A percentile compares a stretch with the other conserved stretches of the same genome.
These are phyloP conservation scores for Blastobotrys attinorum DNA, from an alignment of 805 yeast genomes.

Conservation along the genomic window DNA sequence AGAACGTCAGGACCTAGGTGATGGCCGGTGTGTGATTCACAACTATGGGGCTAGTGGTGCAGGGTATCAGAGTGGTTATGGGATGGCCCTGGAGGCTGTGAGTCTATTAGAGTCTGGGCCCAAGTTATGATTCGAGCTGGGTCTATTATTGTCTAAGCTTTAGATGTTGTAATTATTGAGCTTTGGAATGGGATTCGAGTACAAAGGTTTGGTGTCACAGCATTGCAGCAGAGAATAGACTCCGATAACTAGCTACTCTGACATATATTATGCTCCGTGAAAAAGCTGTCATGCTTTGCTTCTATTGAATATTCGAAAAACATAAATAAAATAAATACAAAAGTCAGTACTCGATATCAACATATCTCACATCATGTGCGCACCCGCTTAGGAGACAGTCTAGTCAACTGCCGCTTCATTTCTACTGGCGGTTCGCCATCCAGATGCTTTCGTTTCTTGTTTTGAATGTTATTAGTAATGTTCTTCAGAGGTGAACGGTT, in stretches of 20 bases:
- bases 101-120: conserved; percentile 10
- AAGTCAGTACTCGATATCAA: too few species aligned
- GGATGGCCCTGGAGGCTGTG: conserved; percentile 44
- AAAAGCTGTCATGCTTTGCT: too few species aligned
- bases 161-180: too few species aligned
- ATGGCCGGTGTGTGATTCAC: conserved; percentile 46
- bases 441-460: neutral
- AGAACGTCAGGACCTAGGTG: conserved; percentile 39
- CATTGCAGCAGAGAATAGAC: too few species aligned
- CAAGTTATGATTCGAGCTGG: neutral
- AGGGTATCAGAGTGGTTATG: conserved; percentile 69
- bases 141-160: too few species aligned
- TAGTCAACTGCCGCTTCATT: neutral
- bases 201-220: too few species aligned
- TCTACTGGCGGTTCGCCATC: neutral
- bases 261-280: too few species aligned
- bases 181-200: too few species aligned
- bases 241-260: too few species aligned
- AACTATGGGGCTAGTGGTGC: conserved; percentile 75
- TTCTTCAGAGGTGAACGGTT: neutral
- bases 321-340: too few species aligned
- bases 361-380: too few species aligned
- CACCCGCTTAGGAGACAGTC: neutral
- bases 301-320: too few species aligned
- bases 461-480: neutral